Base-by-base conservation (phyloP, 2,329 filamentous ascomycete species). In the Exophiala oligosperma region DNA sequence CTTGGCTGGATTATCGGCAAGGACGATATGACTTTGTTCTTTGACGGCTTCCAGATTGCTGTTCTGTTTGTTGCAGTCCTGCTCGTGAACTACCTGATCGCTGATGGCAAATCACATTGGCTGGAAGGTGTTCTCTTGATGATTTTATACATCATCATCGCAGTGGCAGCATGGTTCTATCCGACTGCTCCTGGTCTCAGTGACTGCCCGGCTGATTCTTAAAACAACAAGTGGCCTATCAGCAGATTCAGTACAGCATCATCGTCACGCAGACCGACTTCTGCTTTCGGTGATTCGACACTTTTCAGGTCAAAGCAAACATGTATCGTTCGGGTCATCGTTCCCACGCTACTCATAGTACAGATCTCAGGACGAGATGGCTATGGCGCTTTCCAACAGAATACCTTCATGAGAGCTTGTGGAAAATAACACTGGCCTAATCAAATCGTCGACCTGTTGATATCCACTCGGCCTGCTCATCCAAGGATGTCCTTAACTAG, bases 1-100 rank as follows among this genome's bases (percentile, higher is more conserved):
- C 77, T 87, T 52, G 84, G 82, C 54, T 87, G 84, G 84, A 80
- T 80, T 56, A 77, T 82, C 52, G 81, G 81, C 53, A 77, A 83
- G 17, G 76, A 82, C 50, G 75, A 79, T 38, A 86, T 89, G 90
- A 90, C 86, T 21, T 81, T 96, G 4, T 88, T 88, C 71, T 94
- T 96, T 71, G 91, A 95, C 69, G 86, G 86, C 0, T 97, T 97
- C 78, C 91, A 96, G 75, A 87, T 96, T 12, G 88, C 80, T 2
- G 74, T 83, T 1, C 72, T 87, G 1, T 87, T 87, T 59, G 80
- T 86, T 24, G 73, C 76, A n/a, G 74, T 79, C 21, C 67, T 79
- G 28, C 64, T 80, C 59, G 77, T 86, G 46, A 87, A 86, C 68
- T 86, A 86, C 66, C 75, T 87, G 17, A 86, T 87, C 48, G 78